Evolutionary conservation across 441 rosid genomes (phyloP).

Genomic region (Flueggea neowawraea): DNA sequence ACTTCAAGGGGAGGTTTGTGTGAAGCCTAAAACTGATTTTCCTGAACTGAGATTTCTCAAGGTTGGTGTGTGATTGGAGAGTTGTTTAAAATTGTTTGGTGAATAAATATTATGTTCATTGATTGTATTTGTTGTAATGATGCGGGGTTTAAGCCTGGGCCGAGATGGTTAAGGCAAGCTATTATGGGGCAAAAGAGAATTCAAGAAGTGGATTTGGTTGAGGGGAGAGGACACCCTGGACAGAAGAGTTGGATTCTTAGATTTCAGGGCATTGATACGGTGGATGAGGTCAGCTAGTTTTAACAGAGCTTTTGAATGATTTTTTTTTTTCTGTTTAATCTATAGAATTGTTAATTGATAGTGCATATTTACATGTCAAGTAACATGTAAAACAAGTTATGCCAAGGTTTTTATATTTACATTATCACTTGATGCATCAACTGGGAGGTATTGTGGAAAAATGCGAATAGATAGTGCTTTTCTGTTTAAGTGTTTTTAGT

Average conservation of each 20-base stretch:
- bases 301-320: neutral
- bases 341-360: too few species aligned
- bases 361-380: neutral
- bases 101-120: too few species aligned
- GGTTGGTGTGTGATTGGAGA: constrained; percentile 26
- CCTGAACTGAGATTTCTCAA: constrained; percentile 73
- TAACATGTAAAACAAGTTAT: constrained; percentile 2
- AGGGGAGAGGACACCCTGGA: constrained; percentile 77
- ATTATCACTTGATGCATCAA: too few species aligned
- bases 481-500: too few species aligned
- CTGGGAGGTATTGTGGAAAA: too few species aligned
- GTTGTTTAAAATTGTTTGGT: too few species aligned
- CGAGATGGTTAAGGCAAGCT: constrained; percentile 80
- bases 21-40: constrained; percentile 80
- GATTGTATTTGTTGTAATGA: neutral
- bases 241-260: constrained; percentile 84
- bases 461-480: too few species aligned
- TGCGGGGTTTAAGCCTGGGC: constrained; percentile 56
- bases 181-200: constrained; percentile 54
- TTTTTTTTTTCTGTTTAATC: neutral
- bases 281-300: constrained; percentile 54
- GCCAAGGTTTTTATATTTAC: too few species aligned
- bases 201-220: constrained; percentile 70
- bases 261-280: constrained; percentile 61
- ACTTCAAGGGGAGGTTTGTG: constrained; percentile 71